phyloP scores from a whole-genome alignment of 2,329 filamentous ascomycete species.

The Penicillium verrucosum region DNA sequence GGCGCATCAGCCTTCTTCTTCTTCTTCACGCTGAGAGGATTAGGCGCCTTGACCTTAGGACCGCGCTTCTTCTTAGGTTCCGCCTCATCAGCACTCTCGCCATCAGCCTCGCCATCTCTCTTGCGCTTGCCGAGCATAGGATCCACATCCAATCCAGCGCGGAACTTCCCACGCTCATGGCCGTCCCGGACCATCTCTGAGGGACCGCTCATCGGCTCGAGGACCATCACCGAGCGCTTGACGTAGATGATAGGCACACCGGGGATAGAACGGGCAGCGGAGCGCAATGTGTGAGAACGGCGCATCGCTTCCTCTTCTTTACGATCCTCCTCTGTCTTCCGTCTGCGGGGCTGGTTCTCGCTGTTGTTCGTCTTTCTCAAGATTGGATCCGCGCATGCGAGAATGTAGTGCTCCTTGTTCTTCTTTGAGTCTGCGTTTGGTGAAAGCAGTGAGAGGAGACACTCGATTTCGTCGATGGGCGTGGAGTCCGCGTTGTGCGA shows the following conservation, averaged over 20 bases:
- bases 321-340: constrained; percentile 29
- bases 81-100: constrained; percentile 15
- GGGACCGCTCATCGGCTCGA: constrained; percentile 47
- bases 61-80: constrained; percentile 35
- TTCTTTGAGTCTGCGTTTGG: constrained; percentile 38
- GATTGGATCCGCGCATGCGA: constrained; percentile 43
- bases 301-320: constrained; percentile 31
- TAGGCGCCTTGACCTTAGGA: constrained; percentile 43
- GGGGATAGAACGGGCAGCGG: constrained; percentile 42
- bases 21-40: constrained; percentile 50
- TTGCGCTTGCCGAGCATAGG: constrained; percentile 35
- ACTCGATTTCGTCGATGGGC: constrained; percentile 45
- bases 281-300: constrained; percentile 35
- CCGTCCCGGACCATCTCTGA: constrained; percentile 44
- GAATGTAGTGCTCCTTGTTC: constrained; percentile 50
- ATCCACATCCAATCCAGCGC: constrained; percentile 38
- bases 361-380: constrained; percentile 24
- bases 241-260: constrained; percentile 52
- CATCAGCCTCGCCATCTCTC: constrained; percentile 26
- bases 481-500: constrained; percentile 44
- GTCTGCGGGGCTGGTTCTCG: constrained; percentile 33
- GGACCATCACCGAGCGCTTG: constrained; percentile 50
- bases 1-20: constrained; percentile 35
- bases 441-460: constrained; percentile 45
- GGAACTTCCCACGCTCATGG: constrained; percentile 48